phyloP scores from a whole-genome alignment of 2,329 filamentous ascomycete genomes.

The Helotiales sp. region DNA sequence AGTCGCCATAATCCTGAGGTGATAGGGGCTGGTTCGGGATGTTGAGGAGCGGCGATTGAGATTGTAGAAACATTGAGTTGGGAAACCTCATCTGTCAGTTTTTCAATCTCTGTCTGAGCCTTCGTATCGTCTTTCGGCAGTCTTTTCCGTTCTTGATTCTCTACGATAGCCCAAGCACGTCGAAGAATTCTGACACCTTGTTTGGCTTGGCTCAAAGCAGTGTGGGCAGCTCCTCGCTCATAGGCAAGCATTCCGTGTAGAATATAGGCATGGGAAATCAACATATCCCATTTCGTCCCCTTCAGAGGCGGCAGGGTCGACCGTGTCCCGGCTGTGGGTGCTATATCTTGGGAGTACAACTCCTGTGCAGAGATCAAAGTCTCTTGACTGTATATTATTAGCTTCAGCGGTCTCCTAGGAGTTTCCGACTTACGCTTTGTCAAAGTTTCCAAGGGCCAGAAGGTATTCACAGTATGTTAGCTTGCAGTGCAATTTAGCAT shows the following conservation, averaged over 20 bases:
- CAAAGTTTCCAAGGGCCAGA: constrained; percentile 63
- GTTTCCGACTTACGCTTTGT: constrained; percentile 54
- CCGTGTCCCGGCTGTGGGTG: constrained; percentile 16
- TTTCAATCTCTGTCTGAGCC: constrained; percentile 27
- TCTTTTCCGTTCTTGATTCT: constrained; percentile 24
- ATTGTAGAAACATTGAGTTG: constrained; percentile 37
- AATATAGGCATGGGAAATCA: constrained; percentile 38
- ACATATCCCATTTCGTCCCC: constrained; percentile 27
- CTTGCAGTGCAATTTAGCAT: constrained; percentile 58
- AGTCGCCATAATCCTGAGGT: constrained; percentile 79
- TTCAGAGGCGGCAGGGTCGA: constrained; percentile 21
- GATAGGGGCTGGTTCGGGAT: constrained; percentile 37
- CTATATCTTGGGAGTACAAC: constrained; percentile 28
- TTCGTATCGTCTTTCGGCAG: not conserved
- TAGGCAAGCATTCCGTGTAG: constrained; percentile 37
- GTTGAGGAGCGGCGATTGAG: constrained; percentile 41
- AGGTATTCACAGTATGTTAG: constrained; percentile 75
- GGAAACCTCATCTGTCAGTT: constrained; percentile 35
- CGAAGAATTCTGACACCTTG: constrained; percentile 52
- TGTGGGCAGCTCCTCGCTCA: constrained; percentile 52
- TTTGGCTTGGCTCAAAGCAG: constrained; percentile 58
- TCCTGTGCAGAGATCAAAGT: constrained; percentile 29
- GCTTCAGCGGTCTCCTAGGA: not conserved
- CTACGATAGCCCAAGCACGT: constrained; percentile 40
- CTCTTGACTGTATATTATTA: constrained; percentile 31